Evolutionary conservation across 2,329 filamentous ascomycete species (phyloP).

Genomic region (Sporothrix dimorphospora): DNA sequence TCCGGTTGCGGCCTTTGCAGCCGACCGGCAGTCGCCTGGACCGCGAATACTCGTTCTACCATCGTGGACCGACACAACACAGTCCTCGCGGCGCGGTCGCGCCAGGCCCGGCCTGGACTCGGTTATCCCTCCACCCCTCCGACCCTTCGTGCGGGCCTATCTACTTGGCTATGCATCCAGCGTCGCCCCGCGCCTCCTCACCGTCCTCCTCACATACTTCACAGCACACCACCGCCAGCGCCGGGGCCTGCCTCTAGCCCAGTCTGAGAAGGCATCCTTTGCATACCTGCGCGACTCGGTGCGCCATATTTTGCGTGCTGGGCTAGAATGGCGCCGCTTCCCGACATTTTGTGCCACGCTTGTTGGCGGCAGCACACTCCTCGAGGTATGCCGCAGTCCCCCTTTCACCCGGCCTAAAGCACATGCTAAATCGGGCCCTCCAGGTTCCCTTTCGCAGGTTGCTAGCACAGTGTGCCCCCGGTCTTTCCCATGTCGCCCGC

Average conservation of each 20-base stretch:
- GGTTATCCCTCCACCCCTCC: constrained; percentile 53
- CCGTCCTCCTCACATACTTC: constrained; percentile 56
- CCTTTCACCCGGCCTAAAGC: background rate
- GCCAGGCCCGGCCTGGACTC: constrained; percentile 32
- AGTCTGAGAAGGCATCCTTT: constrained; percentile 18
- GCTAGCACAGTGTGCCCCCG: constrained; percentile 36
- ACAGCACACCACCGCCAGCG: constrained; percentile 44
- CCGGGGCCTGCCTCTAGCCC: constrained; percentile 40
- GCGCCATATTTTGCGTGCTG: constrained; percentile 51
- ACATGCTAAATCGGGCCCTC: background rate
- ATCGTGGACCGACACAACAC: background rate
- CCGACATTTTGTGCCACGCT: constrained; percentile 65
- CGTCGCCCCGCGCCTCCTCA: constrained; percentile 60
- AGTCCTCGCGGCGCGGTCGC: background rate
- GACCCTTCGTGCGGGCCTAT: constrained; percentile 63
- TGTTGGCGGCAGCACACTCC: constrained; percentile 62
- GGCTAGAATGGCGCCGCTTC: constrained; percentile 60
- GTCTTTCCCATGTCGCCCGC: constrained; percentile 38
- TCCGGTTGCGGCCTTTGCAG: constrained; percentile 5
- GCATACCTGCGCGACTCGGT: constrained; percentile 37
- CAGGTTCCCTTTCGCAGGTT: constrained; percentile 42
- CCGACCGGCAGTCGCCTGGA: background rate
- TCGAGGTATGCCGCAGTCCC: constrained; percentile 52
- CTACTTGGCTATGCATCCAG: constrained; percentile 63
- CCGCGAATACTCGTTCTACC: background rate